These are phyloP conservation scores for Brasenia schreberi DNA, from an alignment of 164 flowering plant genomes.

Conservation along the genomic window DNA sequence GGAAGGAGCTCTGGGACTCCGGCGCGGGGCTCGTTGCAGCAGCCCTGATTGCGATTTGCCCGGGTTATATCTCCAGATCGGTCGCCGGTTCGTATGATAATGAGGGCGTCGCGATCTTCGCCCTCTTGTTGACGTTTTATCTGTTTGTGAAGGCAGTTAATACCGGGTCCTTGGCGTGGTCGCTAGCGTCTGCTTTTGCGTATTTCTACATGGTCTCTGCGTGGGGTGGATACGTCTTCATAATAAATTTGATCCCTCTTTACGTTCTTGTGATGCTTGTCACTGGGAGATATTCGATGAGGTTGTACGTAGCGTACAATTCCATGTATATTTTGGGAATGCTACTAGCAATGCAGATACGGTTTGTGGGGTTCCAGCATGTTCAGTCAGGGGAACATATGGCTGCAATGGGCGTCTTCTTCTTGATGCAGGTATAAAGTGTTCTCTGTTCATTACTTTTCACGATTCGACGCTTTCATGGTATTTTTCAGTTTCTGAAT, in stretches of 20 bases:
- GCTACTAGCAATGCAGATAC: slow-evolving; percentile 97
- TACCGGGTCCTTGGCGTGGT: slow-evolving; percentile 86
- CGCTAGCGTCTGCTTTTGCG: slow-evolving; percentile 78
- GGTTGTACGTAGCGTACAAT: slow-evolving; percentile 85
- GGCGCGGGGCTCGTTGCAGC: slow-evolving; percentile 97
- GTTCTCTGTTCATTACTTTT: background rate
- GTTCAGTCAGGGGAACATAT: slow-evolving; percentile 99
- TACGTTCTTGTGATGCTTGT: slow-evolving; percentile 84
- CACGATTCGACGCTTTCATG: too few species aligned
- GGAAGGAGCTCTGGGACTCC: slow-evolving; percentile 87
- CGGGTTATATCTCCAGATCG: slow-evolving; percentile 90
- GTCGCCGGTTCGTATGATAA: slow-evolving; percentile 97
- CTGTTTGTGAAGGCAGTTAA: slow-evolving; percentile 93
- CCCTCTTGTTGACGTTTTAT: slow-evolving; percentile 73
- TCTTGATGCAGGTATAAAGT: slow-evolving; percentile 67
- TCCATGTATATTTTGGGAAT: slow-evolving; percentile 84
- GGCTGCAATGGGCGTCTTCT: slow-evolving; percentile 99
- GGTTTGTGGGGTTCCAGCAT: slow-evolving; percentile 99
- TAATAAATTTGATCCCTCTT: slow-evolving; percentile 81
- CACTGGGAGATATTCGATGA: slow-evolving; percentile 89
- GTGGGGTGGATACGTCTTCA: slow-evolving; percentile 98
- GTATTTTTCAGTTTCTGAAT: too few species aligned
- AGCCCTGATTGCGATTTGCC: slow-evolving; percentile 84
- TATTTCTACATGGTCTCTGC: slow-evolving; percentile 99
- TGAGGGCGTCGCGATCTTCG: slow-evolving; percentile 94